phyloP scores from a whole-genome alignment of 2,329 filamentous ascomycete species.

The Exophiala bonariae region DNA sequence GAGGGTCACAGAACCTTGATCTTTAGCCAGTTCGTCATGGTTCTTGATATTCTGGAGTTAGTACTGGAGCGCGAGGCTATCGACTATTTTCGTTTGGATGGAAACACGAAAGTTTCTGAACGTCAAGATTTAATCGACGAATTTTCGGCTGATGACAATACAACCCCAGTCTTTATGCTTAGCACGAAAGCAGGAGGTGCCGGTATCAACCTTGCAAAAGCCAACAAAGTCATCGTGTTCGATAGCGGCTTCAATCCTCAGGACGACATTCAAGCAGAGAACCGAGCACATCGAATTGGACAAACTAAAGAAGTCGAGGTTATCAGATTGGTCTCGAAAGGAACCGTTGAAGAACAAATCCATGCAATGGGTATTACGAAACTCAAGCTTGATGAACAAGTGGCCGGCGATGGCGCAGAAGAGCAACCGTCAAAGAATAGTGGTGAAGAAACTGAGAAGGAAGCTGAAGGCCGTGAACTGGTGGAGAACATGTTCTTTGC shows the following conservation, averaged over 20 bases:
- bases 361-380: slow-evolving; percentile 90
- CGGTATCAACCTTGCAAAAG: slow-evolving; percentile 91
- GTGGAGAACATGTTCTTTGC: slow-evolving; percentile 52
- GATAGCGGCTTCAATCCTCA: slow-evolving; percentile 97
- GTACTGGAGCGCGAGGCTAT: slow-evolving; percentile 74
- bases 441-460: slow-evolving; percentile 34
- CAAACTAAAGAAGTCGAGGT: slow-evolving; percentile 91
- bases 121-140: slow-evolving; percentile 86
- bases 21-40: slow-evolving; percentile 89
- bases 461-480: slow-evolving; percentile 50
- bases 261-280: slow-evolving; percentile 97
- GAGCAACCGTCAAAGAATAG: slow-evolving; percentile 20
- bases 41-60: slow-evolving; percentile 85
- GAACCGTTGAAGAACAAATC: slow-evolving; percentile 91
- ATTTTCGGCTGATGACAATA: slow-evolving; percentile 68
- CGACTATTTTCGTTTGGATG: slow-evolving; percentile 81
- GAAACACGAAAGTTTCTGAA: slow-evolving; percentile 75
- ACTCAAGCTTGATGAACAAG: slow-evolving; percentile 78
- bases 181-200: slow-evolving; percentile 95
- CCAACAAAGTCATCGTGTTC: slow-evolving; percentile 97
- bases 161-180: slow-evolving; percentile 87
- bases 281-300: slow-evolving; percentile 90
- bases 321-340: slow-evolving; percentile 74
- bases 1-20: slow-evolving; percentile 86
- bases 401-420: slow-evolving; percentile 58